Conservation (phyloP, 2,329 filamentous ascomycete species). For the Ophiostoma himal-ulmi region DNA sequence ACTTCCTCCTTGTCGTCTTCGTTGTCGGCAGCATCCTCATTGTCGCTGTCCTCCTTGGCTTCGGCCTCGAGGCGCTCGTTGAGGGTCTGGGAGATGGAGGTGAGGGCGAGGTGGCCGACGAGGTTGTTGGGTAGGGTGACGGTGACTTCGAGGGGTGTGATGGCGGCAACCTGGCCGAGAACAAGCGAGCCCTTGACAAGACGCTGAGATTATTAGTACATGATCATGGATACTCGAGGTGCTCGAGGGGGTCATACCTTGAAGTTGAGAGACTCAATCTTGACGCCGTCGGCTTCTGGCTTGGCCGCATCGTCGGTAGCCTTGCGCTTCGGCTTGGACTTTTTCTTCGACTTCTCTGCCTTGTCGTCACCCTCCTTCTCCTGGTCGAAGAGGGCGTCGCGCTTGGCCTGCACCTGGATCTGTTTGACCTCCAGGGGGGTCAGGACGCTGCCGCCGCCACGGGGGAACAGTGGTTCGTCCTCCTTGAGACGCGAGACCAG, state of each 20-base stretch:
- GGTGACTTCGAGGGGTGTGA: constrained; percentile 72
- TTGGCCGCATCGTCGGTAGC: constrained; percentile 42
- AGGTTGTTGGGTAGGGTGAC: constrained; percentile 90
- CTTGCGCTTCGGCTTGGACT: constrained; percentile 48
- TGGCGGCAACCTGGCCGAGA: constrained; percentile 76
- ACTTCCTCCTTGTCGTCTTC: constrained; percentile 46
- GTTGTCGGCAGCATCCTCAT: constrained; percentile 32
- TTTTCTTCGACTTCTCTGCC: constrained; percentile 45
- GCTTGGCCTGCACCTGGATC: constrained; percentile 87
- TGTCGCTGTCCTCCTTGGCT: constrained; percentile 40
- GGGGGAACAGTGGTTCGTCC: constrained; percentile 85
- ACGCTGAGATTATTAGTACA: constrained; percentile 47
- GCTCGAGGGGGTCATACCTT: constrained; percentile 54
- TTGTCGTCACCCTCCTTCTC: constrained; percentile 51
- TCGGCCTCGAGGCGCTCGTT: constrained; percentile 64
- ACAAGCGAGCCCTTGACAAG: constrained; percentile 80
- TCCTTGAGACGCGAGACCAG: constrained; percentile 53
- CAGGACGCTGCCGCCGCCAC: constrained; percentile 83
- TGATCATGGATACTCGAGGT: too few species aligned
- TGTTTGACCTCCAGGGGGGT: constrained; percentile 95
- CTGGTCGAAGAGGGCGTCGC: constrained; percentile 87
- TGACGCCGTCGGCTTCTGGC: constrained; percentile 52
- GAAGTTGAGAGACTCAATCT: constrained; percentile 81
- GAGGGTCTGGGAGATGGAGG: constrained; percentile 78
- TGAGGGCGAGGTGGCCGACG: constrained; percentile 80